Conservation (phyloP, 805 yeast species). For the Ogataea chonburiensis region DNA sequence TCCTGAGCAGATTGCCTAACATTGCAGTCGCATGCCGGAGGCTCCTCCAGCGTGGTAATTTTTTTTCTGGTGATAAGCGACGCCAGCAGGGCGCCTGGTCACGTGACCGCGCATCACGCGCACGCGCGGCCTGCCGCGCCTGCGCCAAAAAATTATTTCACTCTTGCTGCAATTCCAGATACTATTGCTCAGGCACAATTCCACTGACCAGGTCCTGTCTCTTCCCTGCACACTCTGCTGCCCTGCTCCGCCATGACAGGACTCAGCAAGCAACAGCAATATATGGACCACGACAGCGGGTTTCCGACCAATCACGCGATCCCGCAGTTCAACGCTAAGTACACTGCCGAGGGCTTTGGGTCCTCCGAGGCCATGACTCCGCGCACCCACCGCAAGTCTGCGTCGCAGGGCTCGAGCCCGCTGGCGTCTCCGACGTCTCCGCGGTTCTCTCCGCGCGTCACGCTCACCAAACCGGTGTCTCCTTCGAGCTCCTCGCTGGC, state of each 20-base stretch:
- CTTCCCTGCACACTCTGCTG: no score
- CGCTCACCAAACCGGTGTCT: conserved; percentile 19
- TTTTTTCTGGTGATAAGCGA: conserved; percentile 7
- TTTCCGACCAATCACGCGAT: conserved; percentile 10
- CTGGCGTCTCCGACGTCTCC: conserved; percentile 22
- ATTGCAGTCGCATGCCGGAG: conserved; percentile 6
- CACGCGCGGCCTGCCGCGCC: no score
- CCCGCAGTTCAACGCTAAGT: conserved; percentile 20
- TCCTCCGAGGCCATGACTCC: conserved; percentile 2
- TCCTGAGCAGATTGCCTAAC: conserved; percentile 10
- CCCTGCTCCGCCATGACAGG: conserved; percentile 5
- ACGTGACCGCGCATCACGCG: conserved; percentile 1
- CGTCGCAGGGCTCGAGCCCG: conserved; percentile 14
- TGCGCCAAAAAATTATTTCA: no score
- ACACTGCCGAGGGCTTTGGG: conserved; percentile 14
- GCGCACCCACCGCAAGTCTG: conserved; percentile 3
- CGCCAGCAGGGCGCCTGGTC: neutral
- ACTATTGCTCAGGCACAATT: no score
- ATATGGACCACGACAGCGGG: conserved; percentile 7
- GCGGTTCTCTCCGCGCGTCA: no score
- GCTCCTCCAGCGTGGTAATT: no score
- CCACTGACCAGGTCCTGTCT: no score
- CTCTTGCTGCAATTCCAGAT: no score
- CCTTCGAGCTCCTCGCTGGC: conserved; percentile 15
- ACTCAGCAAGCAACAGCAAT: conserved; percentile 4